phyloP scores from a whole-genome alignment of 176 grass and related monocot genomes.

The Carex parvula region DNA sequence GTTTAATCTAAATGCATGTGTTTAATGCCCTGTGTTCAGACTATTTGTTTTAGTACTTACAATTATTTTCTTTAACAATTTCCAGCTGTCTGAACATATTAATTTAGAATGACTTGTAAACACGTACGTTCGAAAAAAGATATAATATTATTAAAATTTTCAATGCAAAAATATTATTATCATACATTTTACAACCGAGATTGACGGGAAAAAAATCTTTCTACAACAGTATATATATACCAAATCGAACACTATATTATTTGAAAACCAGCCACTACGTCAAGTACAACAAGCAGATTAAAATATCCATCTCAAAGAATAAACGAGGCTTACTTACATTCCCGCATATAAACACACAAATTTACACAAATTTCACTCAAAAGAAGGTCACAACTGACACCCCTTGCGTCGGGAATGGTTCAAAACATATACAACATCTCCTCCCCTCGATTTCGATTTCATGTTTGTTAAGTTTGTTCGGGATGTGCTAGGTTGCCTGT shows the following conservation, averaged over 20 bases:
- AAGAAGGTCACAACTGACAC: conserved; percentile 79
- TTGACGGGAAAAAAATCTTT: too few species aligned
- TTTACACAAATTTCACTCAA: conserved; percentile 55
- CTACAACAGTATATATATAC: neutral
- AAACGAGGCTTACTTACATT: conserved; percentile 44
- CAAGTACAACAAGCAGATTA: neutral
- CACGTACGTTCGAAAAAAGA: too few species aligned
- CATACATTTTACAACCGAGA: too few species aligned
- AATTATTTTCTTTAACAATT: too few species aligned
- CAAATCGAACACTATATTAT: neutral
- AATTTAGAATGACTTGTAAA: too few species aligned
- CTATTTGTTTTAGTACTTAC: too few species aligned
- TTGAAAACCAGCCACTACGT: neutral
- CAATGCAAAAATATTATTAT: too few species aligned
- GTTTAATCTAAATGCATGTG: too few species aligned
- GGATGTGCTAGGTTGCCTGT: conserved; percentile 34
- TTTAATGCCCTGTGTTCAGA: too few species aligned
- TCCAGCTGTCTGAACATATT: too few species aligned
- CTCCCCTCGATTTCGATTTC: conserved; percentile 89
- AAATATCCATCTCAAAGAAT: conserved; percentile 43
- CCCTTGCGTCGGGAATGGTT: conserved; percentile 70
- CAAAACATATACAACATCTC: conserved; percentile 88
- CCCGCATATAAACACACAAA: conserved; percentile 42
- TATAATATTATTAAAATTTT: too few species aligned
- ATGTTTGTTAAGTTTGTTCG: conserved; percentile 36